Evolutionary conservation across 2,329 filamentous ascomycete species (phyloP).

Genomic region (Lasiodiplodia gonubiensis): DNA sequence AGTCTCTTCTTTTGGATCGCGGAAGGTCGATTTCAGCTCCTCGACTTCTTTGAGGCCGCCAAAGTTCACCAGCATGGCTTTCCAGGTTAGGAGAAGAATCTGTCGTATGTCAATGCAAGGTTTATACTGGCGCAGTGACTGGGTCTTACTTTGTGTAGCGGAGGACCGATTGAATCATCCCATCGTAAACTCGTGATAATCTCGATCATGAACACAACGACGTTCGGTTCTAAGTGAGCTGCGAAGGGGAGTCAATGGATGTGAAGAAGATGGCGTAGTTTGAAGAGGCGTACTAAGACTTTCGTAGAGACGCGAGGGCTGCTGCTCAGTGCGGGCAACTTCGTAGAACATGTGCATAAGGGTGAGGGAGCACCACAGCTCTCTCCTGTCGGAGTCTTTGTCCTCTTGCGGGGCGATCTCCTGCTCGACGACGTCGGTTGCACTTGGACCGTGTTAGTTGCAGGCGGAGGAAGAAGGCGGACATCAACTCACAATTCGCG

Average conservation of each 20-base stretch:
- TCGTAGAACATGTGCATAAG: constrained; percentile 58
- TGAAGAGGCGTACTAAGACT: constrained; percentile 37
- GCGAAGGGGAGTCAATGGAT: neutral
- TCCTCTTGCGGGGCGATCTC: constrained; percentile 37
- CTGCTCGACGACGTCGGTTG: constrained; percentile 26
- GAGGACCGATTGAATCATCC: constrained; percentile 66
- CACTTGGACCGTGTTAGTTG: constrained; percentile 18
- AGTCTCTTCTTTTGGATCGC: constrained; percentile 61
- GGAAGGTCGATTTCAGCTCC: constrained; percentile 73
- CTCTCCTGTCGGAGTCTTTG: constrained; percentile 48
- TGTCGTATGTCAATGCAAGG: constrained; percentile 38
- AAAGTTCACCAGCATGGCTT: constrained; percentile 83
- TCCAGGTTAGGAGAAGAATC: constrained; percentile 88
- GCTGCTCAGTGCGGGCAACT: constrained; percentile 48
- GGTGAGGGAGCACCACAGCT: constrained; percentile 58
- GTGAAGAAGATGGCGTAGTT: too few relatives aligned
- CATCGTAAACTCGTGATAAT: constrained; percentile 59
- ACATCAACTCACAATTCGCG: constrained; percentile 33
- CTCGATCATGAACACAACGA: constrained; percentile 75
- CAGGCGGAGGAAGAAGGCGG: neutral
- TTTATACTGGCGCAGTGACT: neutral
- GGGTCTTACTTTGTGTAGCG: constrained; percentile 43
- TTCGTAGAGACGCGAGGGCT: constrained; percentile 59
- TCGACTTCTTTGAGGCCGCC: constrained; percentile 77
- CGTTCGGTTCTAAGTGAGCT: constrained; percentile 63